Conservation (phyloP, 306 rosid species). For the Castanopsis chinensis region DNA sequence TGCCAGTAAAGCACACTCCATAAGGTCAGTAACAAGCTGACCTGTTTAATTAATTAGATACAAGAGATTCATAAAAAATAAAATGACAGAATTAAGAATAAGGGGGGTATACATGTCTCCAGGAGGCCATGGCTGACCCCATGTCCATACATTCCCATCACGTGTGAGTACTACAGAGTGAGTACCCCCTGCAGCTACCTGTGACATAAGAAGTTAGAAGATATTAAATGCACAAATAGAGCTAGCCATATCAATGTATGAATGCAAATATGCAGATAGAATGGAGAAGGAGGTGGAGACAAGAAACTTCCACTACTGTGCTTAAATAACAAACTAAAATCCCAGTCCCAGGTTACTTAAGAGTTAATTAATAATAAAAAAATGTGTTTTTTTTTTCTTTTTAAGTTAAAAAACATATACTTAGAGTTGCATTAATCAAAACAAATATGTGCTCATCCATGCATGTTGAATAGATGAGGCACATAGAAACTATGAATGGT, state of each 20-base stretch:
- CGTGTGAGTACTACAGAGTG: constrained; percentile 97
- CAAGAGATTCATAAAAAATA: constrained; percentile 1
- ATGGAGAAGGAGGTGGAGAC: background rate
- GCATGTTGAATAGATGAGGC: background rate
- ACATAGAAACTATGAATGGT: background rate
- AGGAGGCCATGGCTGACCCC: constrained; percentile 99
- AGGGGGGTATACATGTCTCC: constrained; percentile 79
- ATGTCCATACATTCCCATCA: constrained; percentile 96
- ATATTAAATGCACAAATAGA: background rate
- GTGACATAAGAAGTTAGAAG: constrained; percentile 17
- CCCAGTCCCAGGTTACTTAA: background rate
- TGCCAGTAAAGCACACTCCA: background rate
- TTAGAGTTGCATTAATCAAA: background rate
- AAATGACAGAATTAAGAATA: constrained; percentile 10
- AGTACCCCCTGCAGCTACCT: constrained; percentile 99
- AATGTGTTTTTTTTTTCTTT: no score
- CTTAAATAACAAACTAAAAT: background rate
- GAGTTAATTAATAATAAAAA: no score
- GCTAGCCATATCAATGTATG: background rate
- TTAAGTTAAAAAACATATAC: no score
- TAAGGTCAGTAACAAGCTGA: background rate
- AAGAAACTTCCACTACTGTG: background rate
- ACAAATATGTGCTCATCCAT: background rate
- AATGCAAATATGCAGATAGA: background rate
- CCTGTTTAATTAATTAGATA: background rate